Percentiles rank a stretch among this genome's conserved stretches.
phyloP scores from a whole-genome alignment of 2,329 filamentous ascomycete species.

The Diaporthe sp. region DNA sequence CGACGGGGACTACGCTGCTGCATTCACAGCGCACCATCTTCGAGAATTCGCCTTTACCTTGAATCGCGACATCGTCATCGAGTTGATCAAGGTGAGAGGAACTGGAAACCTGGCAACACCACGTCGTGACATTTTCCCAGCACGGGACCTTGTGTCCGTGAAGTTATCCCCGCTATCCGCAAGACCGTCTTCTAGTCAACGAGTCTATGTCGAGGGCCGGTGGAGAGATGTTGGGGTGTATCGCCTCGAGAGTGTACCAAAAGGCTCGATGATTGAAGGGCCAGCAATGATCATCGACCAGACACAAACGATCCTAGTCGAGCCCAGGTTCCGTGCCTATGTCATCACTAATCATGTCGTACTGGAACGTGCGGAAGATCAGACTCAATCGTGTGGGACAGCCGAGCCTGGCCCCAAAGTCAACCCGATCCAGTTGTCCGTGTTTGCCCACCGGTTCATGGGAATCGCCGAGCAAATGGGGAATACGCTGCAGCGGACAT shows the following conservation, averaged over 20 bases:
- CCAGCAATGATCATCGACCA: slow-evolving; percentile 78
- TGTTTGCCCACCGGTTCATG: slow-evolving; percentile 88
- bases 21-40: slow-evolving; percentile 53
- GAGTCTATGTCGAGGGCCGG: slow-evolving; percentile 40
- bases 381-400: slow-evolving; percentile 56
- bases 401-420: slow-evolving; percentile 83
- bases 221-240: slow-evolving; percentile 65
- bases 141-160: slow-evolving; percentile 43
- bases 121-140: neutral
- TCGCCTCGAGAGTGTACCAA: slow-evolving; percentile 72
- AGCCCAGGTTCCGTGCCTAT: slow-evolving; percentile 67
- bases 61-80: slow-evolving; percentile 55
- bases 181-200: neutral
- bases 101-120: slow-evolving; percentile 41
- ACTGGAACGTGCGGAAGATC: slow-evolving; percentile 50
- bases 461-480: slow-evolving; percentile 89
- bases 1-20: slow-evolving; percentile 50
- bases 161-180: slow-evolving; percentile 29
- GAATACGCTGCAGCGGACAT: slow-evolving; percentile 82
- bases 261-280: slow-evolving; percentile 70
- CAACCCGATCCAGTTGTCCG: slow-evolving; percentile 81
- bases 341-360: slow-evolving; percentile 60
- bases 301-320: slow-evolving; percentile 80
- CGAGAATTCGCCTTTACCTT: slow-evolving; percentile 58
- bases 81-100: slow-evolving; percentile 58